Evolutionary conservation across 2,329 filamentous ascomycete genomes (phyloP), one percentile per base, ranked within the genome.

Genomic region (Claviceps maximensis): DNA sequence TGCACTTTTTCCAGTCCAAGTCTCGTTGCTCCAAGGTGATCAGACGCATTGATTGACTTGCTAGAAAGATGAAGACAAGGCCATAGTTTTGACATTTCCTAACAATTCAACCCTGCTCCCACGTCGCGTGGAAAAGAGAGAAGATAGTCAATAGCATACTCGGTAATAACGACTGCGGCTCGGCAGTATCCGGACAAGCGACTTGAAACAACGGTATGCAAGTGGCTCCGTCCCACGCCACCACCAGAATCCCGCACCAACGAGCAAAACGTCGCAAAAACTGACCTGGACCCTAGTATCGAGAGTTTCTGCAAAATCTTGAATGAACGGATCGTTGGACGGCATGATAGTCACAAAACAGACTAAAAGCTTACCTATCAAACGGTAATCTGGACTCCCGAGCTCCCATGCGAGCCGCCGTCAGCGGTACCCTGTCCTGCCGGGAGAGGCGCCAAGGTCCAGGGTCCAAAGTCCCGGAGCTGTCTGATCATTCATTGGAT

Each of bases 401-500:
- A 38, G 15, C 7, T 38, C 3, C 13, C 42, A 27, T 27, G 7
- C 15, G 21, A 21, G 40, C 21, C 12, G 42, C 21, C 5, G 19
- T 44, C 41, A 25, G 8, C 15, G 21, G 19, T 21, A 44, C 19
- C 19, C n/a, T 8, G 25, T 17, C 41, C 19, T 25, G 25, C 6
- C 41, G 19, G 41, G 19, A 21, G 41, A 25, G 13, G 21, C 41
- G 15, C 21, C 13, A 44, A 44, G 7, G 40, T 41, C 9, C 40
- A 19, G n/a, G 40, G 17, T n/a, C 15, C 10, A n/a, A 41, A 19
- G 19, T 13, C 8, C n/a, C n/a, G 23, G 15, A 29, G 25, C 19
- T 49, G 47, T n/a, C n/a, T n/a, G n/a, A n/a, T n/a, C n/a, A n/a
- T n/a, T 15, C 47, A 49, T 49, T 27, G 46, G 46, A 33, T 49